Evolutionary conservation across 1,284 basidiomycete species (phyloP).

Genomic region (Ceratobasidium sp.): DNA sequence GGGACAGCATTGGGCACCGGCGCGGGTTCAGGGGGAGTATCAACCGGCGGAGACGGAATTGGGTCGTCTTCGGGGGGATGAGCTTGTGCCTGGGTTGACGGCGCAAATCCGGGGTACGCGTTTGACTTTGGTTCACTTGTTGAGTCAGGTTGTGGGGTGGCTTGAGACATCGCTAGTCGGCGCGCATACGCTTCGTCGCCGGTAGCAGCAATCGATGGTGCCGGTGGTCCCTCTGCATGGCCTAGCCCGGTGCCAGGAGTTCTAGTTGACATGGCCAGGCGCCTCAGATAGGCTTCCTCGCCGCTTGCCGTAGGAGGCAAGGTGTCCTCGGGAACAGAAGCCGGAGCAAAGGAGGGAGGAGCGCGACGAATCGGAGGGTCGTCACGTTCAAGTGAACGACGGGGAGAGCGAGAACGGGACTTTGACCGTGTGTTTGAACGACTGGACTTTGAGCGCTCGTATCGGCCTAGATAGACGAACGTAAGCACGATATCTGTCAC

Average conservation of each 20-base stretch:
- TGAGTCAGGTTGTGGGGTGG: constrained; percentile 23
- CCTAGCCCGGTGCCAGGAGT: constrained; percentile 55
- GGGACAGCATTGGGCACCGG: constrained; percentile 33
- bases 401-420: constrained; percentile 10
- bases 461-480: constrained; percentile 48
- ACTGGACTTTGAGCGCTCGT: constrained; percentile 59
- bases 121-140: constrained; percentile 20
- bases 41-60: constrained; percentile 50
- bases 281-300: constrained; percentile 73
- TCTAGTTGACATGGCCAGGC: constrained; percentile 61
- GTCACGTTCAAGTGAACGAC: constrained; percentile 19
- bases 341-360: constrained; percentile 40
- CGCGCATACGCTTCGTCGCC: constrained; percentile 41
- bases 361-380: constrained; percentile 43
- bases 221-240: constrained; percentile 34
- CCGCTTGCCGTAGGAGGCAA: constrained; percentile 51
- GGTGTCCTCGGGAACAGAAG: constrained; percentile 45
- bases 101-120: constrained; percentile 49
- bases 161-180: constrained; percentile 39
- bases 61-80: constrained; percentile 16
- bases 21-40: constrained; percentile 49
- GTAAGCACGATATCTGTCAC: constrained; percentile 40
- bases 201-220: constrained; percentile 14
- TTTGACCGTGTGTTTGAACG: constrained; percentile 34
- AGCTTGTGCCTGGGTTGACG: constrained; percentile 47